Conservation (phyloP, 768 basidiomycete genomes). For the Leccinellum luteum region DNA sequence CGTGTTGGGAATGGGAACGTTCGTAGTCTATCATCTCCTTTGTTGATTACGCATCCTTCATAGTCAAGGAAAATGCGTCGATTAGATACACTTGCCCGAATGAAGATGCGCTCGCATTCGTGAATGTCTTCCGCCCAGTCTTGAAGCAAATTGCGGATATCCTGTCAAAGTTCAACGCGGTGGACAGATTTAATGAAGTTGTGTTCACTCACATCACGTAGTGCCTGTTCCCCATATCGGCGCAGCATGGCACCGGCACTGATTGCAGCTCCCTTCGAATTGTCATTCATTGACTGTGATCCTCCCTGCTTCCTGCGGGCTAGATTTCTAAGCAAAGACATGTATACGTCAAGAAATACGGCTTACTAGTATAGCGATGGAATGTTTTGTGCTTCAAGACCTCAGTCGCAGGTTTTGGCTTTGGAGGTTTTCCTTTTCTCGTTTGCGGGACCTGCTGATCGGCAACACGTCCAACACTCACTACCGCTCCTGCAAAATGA, state of each 20-base stretch:
- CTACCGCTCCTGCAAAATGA: conserved; percentile 94
- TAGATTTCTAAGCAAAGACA: conserved; percentile 32
- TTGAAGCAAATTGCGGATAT: conserved; percentile 77
- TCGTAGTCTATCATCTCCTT: conserved; percentile 79
- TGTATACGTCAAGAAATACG: not conserved
- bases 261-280: conserved; percentile 87
- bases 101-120: conserved; percentile 87
- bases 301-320: conserved; percentile 98
- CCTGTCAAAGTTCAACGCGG: conserved; percentile 41
- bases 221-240: conserved; percentile 91
- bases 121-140: conserved; percentile 89
- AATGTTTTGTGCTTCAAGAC: conserved; percentile 92
- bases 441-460: conserved; percentile 43
- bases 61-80: conserved; percentile 89
- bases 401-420: conserved; percentile 74
- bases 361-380: conserved; percentile 95
- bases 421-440: conserved; percentile 56
- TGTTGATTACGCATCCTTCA: conserved; percentile 71
- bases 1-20: conserved; percentile 97
- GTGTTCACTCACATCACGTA: conserved; percentile 71
- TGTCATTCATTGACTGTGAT: conserved; percentile 88
- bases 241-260: conserved; percentile 93
- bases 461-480: conserved; percentile 58
- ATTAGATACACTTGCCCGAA: conserved; percentile 86
- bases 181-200: not conserved